Percentiles rank a stretch among this genome's conserved stretches.
phyloP scores from a whole-genome alignment of 2,329 filamentous ascomycete species.

The Microascus cirrosus region DNA sequence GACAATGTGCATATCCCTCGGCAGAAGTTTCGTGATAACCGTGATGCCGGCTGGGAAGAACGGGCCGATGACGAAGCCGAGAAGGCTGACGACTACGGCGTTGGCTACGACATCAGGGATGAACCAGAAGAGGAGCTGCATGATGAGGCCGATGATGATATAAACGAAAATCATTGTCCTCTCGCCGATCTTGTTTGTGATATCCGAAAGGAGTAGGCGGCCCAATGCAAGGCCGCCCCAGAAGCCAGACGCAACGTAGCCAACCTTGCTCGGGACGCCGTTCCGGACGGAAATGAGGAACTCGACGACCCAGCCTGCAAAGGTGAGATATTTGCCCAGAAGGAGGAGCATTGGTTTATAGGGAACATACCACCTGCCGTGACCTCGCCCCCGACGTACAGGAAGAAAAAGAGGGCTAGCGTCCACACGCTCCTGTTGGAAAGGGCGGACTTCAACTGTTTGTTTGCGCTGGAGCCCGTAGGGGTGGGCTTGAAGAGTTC shows the following conservation, averaged over 20 bases:
- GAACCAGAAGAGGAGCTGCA: conserved; percentile 66
- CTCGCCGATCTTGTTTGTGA: conserved; percentile 59
- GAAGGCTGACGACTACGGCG: conserved; percentile 20
- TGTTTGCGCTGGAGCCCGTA: conserved; percentile 7
- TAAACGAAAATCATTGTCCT: conserved; percentile 58
- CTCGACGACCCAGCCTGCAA: conserved; percentile 76
- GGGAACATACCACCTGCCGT: conserved; percentile 57
- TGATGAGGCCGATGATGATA: conserved; percentile 48
- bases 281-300: conserved; percentile 66
- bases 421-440: conserved; percentile 10
- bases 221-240: conserved; percentile 68
- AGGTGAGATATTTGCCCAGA: neutral
- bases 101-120: conserved; percentile 65
- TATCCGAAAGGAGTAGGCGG: conserved; percentile 57
- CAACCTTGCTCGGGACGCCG: conserved; percentile 59
- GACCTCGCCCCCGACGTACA: conserved; percentile 43
- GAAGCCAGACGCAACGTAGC: conserved; percentile 67
- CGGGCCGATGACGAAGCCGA: conserved; percentile 47
- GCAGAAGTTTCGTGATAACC: conserved; percentile 39
- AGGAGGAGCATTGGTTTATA: no score
- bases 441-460: conserved; percentile 10
- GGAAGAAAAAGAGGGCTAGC: conserved; percentile 32
- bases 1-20: conserved; percentile 20
- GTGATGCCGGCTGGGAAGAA: conserved; percentile 46
- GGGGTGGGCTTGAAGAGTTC: conserved; percentile 27